These are phyloP conservation scores for Hymenotorrendiella dingleyae DNA, from an alignment of 2,329 filamentous ascomycete genomes.

Conservation along the genomic window DNA sequence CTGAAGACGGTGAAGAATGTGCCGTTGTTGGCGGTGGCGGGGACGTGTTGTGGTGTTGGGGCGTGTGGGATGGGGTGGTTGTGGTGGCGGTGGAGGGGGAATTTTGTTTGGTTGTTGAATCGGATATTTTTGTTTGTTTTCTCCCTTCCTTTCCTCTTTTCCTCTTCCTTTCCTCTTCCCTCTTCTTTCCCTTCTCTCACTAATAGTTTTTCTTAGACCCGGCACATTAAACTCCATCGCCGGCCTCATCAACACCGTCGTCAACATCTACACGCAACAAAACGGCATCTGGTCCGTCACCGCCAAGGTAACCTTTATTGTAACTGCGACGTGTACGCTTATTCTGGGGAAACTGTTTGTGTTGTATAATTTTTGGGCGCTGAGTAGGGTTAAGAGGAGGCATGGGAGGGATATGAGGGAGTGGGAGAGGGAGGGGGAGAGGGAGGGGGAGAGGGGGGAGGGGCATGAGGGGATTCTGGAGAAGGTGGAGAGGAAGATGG, in stretches of 20 bases:
- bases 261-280: slow-evolving; percentile 23
- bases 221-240: slow-evolving; percentile 23
- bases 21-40: slow-evolving; percentile 20
- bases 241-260: slow-evolving; percentile 25
- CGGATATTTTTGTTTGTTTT: slow-evolving; percentile 25
- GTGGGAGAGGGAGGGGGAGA: no score
- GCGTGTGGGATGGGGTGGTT: slow-evolving; percentile 23
- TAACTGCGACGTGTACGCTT: slow-evolving; percentile 16
- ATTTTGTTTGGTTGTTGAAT: slow-evolving; percentile 27
- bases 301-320: slow-evolving; percentile 24
- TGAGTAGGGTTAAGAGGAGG: slow-evolving; percentile 21
- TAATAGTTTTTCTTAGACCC: no score
- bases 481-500: neutral
- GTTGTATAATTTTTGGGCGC: slow-evolving; percentile 25
- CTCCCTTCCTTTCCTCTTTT: no score
- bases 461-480: neutral
- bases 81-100: slow-evolving; percentile 15
- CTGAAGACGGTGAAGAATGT: slow-evolving; percentile 20
- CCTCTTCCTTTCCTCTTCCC: no score
- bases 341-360: slow-evolving; percentile 21
- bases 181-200: no score
- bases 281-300: slow-evolving; percentile 20
- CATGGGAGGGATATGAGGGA: slow-evolving; percentile 25
- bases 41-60: slow-evolving; percentile 20
- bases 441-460: slow-evolving; percentile 4